Base-by-base conservation (phyloP, 2,329 filamentous ascomycete genomes). In the Hypoxylon sp. region DNA sequence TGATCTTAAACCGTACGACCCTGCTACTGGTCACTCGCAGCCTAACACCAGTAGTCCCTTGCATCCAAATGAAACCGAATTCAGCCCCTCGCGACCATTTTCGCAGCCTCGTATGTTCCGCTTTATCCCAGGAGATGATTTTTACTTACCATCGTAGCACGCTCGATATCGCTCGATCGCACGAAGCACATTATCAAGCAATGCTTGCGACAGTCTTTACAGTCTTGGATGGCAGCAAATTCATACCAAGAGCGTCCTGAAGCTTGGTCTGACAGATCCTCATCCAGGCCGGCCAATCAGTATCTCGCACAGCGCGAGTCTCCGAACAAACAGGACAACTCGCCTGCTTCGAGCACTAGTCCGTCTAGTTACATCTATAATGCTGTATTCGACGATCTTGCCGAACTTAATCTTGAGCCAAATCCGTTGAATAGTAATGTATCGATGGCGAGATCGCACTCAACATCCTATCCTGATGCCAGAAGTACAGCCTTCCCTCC, bases 1-100 rank as follows among this genome's bases (percentile, higher is more conserved):
- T 77, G 93, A 97, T 77, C 79, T 97, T 57, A 84, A 87, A 66
- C 85, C 85, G 1, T 59, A 69, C 29, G 77, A 76, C 32, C 75
- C 78, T 11, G 65, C 73, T 27, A 37, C 68, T 15, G 62, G 67
- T 17, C 65, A 73, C 47, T 60, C 65, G 10, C 71, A 74, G 15
- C 62, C 64, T 6, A 58, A 62, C 31, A 35, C 62, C 27, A 59
- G 50, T 59, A 54, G 66, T 11, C 17, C 51, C 35, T 64, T 65
- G 24, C 67, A 70, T 44, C 50, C 66, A 32, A 70, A 70, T 42
- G 62, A 72, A 10, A 44, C 62, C 48, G 68, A 65, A 47, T 47
- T 62, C 31, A 54, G 66, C 29, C 68, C 69, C n/a, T 37, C 72
- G 21, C 68, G 70, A 15, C 51, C 35, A 42, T 65, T 70, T 55